Evolutionary conservation across 2,329 filamentous ascomycete genomes (phyloP).

Genomic region (Alternaria gansuensis): DNA sequence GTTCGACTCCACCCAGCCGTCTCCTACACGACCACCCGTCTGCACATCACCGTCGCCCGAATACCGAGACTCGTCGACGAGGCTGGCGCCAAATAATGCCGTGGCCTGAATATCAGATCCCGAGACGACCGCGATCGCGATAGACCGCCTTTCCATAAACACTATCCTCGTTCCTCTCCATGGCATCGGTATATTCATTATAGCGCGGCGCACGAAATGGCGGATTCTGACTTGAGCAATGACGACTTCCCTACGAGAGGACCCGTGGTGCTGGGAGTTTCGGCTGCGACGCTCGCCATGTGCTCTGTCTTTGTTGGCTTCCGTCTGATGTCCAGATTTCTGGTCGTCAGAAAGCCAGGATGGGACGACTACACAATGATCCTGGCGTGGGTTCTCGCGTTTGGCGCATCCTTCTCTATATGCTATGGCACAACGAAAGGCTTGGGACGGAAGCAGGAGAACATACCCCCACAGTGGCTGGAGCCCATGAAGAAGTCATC

Average conservation of each 20-base stretch:
- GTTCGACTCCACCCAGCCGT: conserved; percentile 14
- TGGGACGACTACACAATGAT: conserved; percentile 85
- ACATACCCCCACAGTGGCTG: conserved; percentile 65
- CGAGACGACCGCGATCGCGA: conserved; percentile 38
- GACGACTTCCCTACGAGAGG: conserved; percentile 40
- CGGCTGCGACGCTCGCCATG: conserved; percentile 72
- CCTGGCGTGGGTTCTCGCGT: conserved; percentile 76
- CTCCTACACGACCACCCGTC: conserved; percentile 12
- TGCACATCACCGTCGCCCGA: conserved; percentile 2
- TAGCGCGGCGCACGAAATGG: conserved; percentile 39
- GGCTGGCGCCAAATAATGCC: conserved; percentile 37
- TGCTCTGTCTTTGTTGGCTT: conserved; percentile 78
- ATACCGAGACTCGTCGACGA: conserved; percentile 11
- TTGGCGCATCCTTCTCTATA: conserved; percentile 73
- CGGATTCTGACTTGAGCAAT: conserved; percentile 22
- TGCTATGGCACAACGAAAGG: conserved; percentile 70
- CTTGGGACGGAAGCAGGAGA: conserved; percentile 71
- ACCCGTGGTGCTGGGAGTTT: conserved; percentile 70
- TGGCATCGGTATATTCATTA: conserved; percentile 19
- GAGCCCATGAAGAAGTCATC: conserved; percentile 64
- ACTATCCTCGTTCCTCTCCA: conserved; percentile 1
- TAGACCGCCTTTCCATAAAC: conserved; percentile 26
- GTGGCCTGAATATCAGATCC: conserved; percentile 27
- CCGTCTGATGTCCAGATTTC: conserved; percentile 75
- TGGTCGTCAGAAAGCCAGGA: conserved; percentile 74